Evolutionary conservation across 1,139 yeast species (phyloP), one percentile per base, ranked within the genome.

Genomic region (Nakaseomyces kungkrabaensis): DNA sequence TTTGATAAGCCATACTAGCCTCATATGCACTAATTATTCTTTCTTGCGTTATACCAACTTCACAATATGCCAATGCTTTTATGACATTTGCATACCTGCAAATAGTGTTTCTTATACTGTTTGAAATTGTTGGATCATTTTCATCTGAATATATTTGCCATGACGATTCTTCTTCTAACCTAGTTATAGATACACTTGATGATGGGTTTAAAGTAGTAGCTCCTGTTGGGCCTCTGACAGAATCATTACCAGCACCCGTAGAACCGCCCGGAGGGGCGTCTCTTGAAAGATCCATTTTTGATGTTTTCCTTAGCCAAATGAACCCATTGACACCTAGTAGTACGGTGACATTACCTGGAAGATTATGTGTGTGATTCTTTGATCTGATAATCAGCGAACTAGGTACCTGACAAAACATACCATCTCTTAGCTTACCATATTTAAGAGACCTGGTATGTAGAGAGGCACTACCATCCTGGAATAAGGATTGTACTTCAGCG

Each of bases 301-400:
- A 69, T 1, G 95, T 83, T 63, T 88, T 88, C 62, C 87, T 81
- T 47, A 94, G 71, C 98, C 98, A 94, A 50, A 92, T 77, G 63
- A 78, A 92, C 4, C 99, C 98, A 66, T 94, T 94, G 10, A 90
- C 95, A 27, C 99, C 98, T 44, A 94, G 71, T 48, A 92, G 88
- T 40, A 85, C 77, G 59, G 92, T 89, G 25, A 92, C 90, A 59
- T 85, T 88, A 11, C 97, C 97, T 0, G 97, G 96, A 25, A 94
- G 74, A 53, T 81, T 79, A 67, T 86, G 87, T 29, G 90, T 77
- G 66, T 92, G 97, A 59, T 87, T 84, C 62, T 90, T 85, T 11
- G 95, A 81, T 63, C 96, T 80, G 45, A 90, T 78, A 48, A 94
- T 77, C 54, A 92, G 72, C 36, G 92, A 82, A 44, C 92, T 77